Conservation (phyloP, 164 flowering plant genomes). For the Sedum album region DNA sequence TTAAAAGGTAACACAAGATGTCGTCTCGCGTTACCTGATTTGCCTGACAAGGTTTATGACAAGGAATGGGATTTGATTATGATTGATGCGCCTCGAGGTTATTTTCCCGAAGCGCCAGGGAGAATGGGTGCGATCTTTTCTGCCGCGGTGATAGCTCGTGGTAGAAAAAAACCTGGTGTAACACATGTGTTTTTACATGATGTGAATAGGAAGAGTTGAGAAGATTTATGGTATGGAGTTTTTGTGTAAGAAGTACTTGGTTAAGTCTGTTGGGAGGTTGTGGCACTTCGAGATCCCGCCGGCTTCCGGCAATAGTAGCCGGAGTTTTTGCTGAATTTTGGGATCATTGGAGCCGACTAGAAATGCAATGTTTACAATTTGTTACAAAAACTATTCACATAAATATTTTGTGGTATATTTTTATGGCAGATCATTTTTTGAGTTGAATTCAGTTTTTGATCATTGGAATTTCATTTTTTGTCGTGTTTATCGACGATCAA, state of each 20-base stretch:
- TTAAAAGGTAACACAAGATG: conserved; percentile 38
- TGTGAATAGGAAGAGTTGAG: conserved; percentile 65
- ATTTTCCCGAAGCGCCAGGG: conserved; percentile 57
- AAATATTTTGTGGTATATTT: no score
- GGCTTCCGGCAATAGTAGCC: conserved; percentile 8
- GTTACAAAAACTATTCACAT: not conserved
- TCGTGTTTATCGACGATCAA: no score
- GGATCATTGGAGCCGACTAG: not conserved
- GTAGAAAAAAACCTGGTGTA: conserved; percentile 33
- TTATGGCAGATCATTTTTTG: no score
- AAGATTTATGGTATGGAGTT: conserved; percentile 50
- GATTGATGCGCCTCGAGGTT: conserved; percentile 83
- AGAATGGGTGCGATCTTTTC: conserved; percentile 71
- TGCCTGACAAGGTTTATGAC: conserved; percentile 56
- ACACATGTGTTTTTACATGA: conserved; percentile 82
- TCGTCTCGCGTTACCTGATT: conserved; percentile 34
- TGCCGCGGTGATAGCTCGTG: conserved; percentile 71
- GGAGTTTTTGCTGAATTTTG: conserved; percentile 14
- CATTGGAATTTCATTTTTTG: no score
- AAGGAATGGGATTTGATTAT: conserved; percentile 79
- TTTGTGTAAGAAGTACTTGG: conserved; percentile 51
- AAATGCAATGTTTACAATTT: not conserved
- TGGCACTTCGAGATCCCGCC: conserved; percentile 68
- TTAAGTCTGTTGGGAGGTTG: conserved; percentile 39
- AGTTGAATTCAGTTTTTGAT: no score